Percentiles rank a stretch among this genome's conserved stretches.
Conservation (phyloP, 305 asterid genomes). For the Solanum hybrid region DNA sequence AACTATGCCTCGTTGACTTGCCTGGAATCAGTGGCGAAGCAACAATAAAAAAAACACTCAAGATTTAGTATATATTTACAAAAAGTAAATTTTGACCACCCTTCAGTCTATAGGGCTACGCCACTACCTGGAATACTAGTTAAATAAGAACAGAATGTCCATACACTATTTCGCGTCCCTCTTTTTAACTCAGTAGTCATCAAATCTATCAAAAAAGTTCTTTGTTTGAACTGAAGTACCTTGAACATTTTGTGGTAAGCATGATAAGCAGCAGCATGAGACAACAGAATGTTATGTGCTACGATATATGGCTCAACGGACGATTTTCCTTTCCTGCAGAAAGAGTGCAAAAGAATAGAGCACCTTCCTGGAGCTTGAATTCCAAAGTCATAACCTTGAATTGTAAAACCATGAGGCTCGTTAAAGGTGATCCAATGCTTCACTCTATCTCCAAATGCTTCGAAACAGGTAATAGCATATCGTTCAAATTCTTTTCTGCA, state of each 20-base stretch:
- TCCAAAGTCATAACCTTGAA: conserved; percentile 66
- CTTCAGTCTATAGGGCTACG: neutral
- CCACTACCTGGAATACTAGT: neutral
- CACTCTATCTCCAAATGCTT: conserved; percentile 72
- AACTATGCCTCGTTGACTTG: conserved; percentile 47
- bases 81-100: neutral
- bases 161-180: neutral
- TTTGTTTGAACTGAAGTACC: conserved; percentile 21
- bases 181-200: neutral
- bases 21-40: conserved; percentile 18
- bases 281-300: conserved; percentile 62
- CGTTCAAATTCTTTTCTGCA: conserved; percentile 57
- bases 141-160: neutral
- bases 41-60: neutral
- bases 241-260: conserved; percentile 46
- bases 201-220: neutral
- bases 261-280: conserved; percentile 72
- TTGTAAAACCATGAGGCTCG: conserved; percentile 74
- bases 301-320: conserved; percentile 62
- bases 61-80: neutral
- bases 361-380: conserved; percentile 92
- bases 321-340: conserved; percentile 61
- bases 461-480: conserved; percentile 61
- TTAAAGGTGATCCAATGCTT: conserved; percentile 82
- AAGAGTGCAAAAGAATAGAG: conserved; percentile 52